Evolutionary conservation across 768 basidiomycete species (phyloP).

Genomic region (Leccinellum rugosiceps): DNA sequence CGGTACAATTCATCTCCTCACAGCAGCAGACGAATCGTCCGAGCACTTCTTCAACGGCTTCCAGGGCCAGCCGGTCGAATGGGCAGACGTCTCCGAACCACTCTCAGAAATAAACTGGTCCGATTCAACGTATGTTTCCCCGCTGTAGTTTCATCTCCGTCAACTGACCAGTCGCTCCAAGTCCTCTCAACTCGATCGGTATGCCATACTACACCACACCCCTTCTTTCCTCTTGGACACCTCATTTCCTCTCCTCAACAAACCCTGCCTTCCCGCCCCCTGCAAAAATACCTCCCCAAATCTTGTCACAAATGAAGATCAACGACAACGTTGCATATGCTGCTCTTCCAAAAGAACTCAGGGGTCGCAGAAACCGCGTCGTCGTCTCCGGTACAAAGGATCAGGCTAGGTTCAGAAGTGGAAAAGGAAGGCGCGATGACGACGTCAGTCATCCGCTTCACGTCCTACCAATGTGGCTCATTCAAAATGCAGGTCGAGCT

Average conservation of each 20-base stretch:
- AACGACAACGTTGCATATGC: constrained; percentile 93
- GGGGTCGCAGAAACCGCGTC: constrained; percentile 79
- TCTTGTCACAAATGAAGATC: constrained; percentile 74
- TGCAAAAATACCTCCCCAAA: constrained; percentile 72
- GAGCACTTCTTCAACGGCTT: constrained; percentile 82
- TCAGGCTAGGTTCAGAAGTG: constrained; percentile 83
- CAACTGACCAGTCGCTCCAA: constrained; percentile 26
- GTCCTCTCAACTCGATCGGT: constrained; percentile 86
- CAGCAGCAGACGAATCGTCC: constrained; percentile 61
- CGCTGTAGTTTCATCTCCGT: background rate
- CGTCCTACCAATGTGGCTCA: constrained; percentile 1
- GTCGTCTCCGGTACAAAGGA: constrained; percentile 45
- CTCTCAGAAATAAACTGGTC: constrained; percentile 78
- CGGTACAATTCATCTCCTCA: constrained; percentile 78
- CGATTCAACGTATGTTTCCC: constrained; percentile 62
- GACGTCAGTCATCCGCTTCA: constrained; percentile 26
- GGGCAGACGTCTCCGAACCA: constrained; percentile 72
- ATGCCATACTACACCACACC: constrained; percentile 76
- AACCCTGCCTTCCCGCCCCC: constrained; percentile 59
- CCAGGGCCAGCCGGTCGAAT: constrained; percentile 80
- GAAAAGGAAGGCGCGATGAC: constrained; percentile 51
- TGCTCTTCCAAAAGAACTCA: constrained; percentile 78
- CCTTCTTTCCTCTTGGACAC: constrained; percentile 65
- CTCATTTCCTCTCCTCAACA: constrained; percentile 53
- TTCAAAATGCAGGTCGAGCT: constrained; percentile 42